phyloP scores from a whole-genome alignment of 805 yeast genomes.

The Zygotorulaspora danielsina region DNA sequence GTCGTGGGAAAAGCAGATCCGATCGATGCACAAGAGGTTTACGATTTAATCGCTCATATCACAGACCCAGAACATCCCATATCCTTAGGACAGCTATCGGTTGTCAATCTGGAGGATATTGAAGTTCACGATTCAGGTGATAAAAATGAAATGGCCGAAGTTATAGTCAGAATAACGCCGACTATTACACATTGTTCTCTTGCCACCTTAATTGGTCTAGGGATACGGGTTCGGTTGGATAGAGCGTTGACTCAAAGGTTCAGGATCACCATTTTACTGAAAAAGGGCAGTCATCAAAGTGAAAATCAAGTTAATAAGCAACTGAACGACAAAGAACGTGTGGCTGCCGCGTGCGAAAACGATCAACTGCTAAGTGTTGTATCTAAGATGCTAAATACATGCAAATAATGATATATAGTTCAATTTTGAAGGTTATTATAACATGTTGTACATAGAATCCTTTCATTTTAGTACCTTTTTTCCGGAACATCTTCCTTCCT shows the following conservation, averaged over 20 bases:
- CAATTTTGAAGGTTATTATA: no score
- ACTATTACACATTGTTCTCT: constrained; percentile 96
- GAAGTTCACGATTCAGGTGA: constrained; percentile 57
- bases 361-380: constrained; percentile 88
- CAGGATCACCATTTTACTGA: constrained; percentile 72
- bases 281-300: constrained; percentile 92
- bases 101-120: constrained; percentile 82
- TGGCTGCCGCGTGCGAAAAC: constrained; percentile 97
- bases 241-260: constrained; percentile 82
- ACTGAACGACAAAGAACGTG: constrained; percentile 93
- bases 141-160: constrained; percentile 58
- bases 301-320: constrained; percentile 96
- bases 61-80: constrained; percentile 98
- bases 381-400: constrained; percentile 84
- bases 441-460: no score
- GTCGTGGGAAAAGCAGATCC: constrained; percentile 45
- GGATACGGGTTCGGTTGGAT: constrained; percentile 86
- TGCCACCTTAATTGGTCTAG: constrained; percentile 93
- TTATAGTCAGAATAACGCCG: constrained; percentile 83
- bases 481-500: no score
- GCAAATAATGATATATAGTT: constrained; percentile 40
- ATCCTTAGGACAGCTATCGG: constrained; percentile 89
- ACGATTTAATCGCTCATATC: constrained; percentile 76
- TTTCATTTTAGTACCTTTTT: no score
- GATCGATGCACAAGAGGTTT: constrained; percentile 86